Conservation (phyloP, 2,329 filamentous ascomycete genomes). For the Xylaria hypoxylon region DNA sequence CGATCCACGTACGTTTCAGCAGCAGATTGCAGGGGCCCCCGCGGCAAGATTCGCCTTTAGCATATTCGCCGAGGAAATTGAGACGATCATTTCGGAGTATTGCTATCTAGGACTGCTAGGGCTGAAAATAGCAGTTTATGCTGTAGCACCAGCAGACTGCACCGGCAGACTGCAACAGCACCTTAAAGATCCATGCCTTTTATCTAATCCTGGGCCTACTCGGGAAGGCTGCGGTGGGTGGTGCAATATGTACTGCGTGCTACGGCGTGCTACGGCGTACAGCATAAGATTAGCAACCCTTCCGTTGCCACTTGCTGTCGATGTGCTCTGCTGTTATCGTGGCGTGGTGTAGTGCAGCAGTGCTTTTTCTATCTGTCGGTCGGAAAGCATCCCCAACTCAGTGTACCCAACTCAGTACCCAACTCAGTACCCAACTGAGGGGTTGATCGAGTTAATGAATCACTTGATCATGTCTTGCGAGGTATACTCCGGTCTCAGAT, state of each 20-base stretch:
- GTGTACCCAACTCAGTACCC: too few species aligned
- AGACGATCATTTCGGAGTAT: constrained; percentile 22
- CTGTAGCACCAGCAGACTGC: constrained; percentile 28
- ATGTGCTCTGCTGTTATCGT: constrained; percentile 23
- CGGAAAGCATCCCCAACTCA: constrained; percentile 10
- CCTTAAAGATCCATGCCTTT: constrained; percentile 20
- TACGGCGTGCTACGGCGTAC: constrained; percentile 15
- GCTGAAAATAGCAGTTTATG: constrained; percentile 34
- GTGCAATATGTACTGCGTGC: constrained; percentile 2
- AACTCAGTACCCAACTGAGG: too few species aligned
- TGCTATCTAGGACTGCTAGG: constrained; percentile 25
- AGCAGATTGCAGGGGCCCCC: constrained; percentile 26
- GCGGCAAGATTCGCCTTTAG: constrained; percentile 22
- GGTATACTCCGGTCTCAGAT: constrained; percentile 5
- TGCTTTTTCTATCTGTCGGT: constrained; percentile 31
- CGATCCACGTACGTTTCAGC: constrained; percentile 35
- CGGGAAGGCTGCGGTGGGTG: constrained; percentile 17
- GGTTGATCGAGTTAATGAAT: constrained; percentile 11
- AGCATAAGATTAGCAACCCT: constrained; percentile 7
- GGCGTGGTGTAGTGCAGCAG: constrained; percentile 21
- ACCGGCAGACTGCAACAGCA: too few species aligned
- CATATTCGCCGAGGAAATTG: constrained; percentile 11
- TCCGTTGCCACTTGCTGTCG: constrained; percentile 16
- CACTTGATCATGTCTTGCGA: constrained; percentile 8
- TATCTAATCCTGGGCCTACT: not conserved